phyloP scores from a whole-genome alignment of 768 basidiomycete genomes.

The Serendipita vermifera region DNA sequence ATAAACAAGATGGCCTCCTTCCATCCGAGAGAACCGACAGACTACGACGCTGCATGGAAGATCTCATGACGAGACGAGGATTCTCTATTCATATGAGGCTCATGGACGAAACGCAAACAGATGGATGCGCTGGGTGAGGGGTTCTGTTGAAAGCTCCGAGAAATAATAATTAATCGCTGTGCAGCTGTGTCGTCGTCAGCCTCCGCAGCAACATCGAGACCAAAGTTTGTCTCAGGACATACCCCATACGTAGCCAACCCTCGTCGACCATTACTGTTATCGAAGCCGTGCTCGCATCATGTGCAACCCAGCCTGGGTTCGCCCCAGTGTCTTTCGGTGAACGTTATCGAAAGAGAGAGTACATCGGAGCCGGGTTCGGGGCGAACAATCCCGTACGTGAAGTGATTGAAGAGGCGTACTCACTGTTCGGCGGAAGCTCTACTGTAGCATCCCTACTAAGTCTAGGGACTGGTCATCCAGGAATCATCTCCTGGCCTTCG shows the following conservation, averaged over 20 bases:
- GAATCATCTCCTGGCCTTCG: no score
- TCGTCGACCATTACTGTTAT: neutral
- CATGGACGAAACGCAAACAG: no score
- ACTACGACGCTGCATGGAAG: neutral
- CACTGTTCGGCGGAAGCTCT: neutral
- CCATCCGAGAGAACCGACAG: neutral
- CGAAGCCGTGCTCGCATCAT: neutral
- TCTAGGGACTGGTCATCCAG: neutral
- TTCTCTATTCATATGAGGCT: neutral
- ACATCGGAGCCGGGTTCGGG: neutral
- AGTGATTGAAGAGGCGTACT: neutral
- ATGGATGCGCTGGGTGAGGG: no score
- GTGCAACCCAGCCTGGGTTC: neutral
- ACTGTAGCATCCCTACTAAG: neutral
- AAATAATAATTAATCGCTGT: no score
- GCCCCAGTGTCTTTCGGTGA: neutral
- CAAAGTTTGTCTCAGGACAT: neutral
- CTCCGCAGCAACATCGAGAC: neutral
- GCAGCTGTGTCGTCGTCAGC: neutral
- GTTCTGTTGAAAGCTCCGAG: no score
- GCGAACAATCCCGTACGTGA: neutral
- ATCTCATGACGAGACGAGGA: neutral
- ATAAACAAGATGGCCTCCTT: neutral
- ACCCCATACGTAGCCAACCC: neutral
- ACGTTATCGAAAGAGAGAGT: neutral